A percentile compares a stretch with the other conserved stretches of the same genome.
Evolutionary conservation across 805 yeast genomes (phyloP).

Genomic region (Lachancea quebecensis): DNA sequence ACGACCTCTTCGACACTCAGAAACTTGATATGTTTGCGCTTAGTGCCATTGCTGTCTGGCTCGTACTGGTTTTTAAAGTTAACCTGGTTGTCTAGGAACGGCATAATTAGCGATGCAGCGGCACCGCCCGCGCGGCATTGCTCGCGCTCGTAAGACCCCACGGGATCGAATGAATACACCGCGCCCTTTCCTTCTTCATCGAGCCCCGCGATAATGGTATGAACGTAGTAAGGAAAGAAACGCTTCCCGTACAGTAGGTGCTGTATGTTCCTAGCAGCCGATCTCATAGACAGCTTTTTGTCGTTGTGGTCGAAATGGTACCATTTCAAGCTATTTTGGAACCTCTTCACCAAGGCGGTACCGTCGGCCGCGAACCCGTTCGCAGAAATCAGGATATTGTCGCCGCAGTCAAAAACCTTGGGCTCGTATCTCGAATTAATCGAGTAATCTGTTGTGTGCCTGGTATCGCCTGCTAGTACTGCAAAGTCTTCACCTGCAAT

Average conservation of each 20-base stretch:
- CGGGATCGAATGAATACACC: constrained; percentile 94
- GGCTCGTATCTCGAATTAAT: constrained; percentile 92
- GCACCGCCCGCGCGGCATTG: constrained; percentile 98
- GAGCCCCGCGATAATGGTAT: constrained; percentile 89
- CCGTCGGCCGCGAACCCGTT: constrained; percentile 98
- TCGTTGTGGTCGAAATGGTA: constrained; percentile 81
- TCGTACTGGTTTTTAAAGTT: constrained; percentile 88
- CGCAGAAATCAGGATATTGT: constrained; percentile 78
- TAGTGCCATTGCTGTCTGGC: constrained; percentile 66
- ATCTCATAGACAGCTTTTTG: constrained; percentile 55
- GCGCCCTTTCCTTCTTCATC: constrained; percentile 86
- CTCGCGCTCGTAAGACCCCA: constrained; percentile 95
- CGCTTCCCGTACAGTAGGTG: constrained; percentile 87
- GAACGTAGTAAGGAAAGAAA: constrained; percentile 94
- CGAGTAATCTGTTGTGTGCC: constrained; percentile 89
- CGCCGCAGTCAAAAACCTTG: constrained; percentile 84
- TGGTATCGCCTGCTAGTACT: constrained; percentile 96
- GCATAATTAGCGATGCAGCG: constrained; percentile 93
- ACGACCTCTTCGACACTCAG: constrained; percentile 79
- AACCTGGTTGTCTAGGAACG: constrained; percentile 95
- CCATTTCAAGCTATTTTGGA: constrained; percentile 68
- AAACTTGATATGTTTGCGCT: constrained; percentile 53
- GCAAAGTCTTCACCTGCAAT: constrained; percentile 98
- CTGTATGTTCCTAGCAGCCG: constrained; percentile 88
- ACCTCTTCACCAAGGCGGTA: constrained; percentile 69